Percentiles rank a stretch among this genome's conserved stretches.
These are phyloP conservation scores for Vitellaria paradoxa DNA, from an alignment of 179 eudicot species.

Conservation along the genomic window DNA sequence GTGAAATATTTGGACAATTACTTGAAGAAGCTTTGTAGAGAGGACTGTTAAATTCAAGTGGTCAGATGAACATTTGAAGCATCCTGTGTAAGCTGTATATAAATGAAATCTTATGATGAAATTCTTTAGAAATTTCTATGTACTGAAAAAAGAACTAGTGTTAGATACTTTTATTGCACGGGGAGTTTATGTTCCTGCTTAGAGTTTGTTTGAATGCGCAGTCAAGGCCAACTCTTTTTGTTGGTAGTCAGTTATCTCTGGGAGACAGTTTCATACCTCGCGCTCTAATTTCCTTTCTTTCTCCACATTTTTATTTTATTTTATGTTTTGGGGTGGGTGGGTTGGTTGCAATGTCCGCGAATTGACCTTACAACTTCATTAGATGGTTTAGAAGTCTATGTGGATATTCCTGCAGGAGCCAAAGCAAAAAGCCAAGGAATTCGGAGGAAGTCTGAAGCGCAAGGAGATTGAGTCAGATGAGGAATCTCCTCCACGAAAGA, in stretches of 20 bases:
- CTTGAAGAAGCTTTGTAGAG: background rate
- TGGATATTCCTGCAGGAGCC: slow-evolving; percentile 49
- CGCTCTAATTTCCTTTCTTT: background rate
- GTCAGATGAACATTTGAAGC: background rate
- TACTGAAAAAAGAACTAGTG: background rate
- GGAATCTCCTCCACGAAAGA: slow-evolving; percentile 82
- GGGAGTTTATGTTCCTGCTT: slow-evolving; percentile 6
- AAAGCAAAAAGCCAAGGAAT: slow-evolving; percentile 48
- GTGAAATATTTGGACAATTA: no score
- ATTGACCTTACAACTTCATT: no score
- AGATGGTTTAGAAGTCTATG: background rate
- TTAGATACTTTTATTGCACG: background rate
- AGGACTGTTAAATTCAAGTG: background rate
- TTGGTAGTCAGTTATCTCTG: background rate
- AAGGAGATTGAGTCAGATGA: slow-evolving; percentile 90
- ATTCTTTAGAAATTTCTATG: background rate
- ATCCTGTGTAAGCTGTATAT: background rate
- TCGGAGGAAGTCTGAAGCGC: slow-evolving; percentile 65
- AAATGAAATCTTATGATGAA: background rate
- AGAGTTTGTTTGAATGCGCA: background rate
- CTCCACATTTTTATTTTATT: background rate
- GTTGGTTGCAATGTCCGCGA: background rate
- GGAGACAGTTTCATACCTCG: slow-evolving; percentile 6
- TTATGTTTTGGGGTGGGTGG: background rate
- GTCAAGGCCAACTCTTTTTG: background rate